Evolutionary conservation across 345 rosid species (phyloP).

Genomic region (Erysimum cheiranthoides): DNA sequence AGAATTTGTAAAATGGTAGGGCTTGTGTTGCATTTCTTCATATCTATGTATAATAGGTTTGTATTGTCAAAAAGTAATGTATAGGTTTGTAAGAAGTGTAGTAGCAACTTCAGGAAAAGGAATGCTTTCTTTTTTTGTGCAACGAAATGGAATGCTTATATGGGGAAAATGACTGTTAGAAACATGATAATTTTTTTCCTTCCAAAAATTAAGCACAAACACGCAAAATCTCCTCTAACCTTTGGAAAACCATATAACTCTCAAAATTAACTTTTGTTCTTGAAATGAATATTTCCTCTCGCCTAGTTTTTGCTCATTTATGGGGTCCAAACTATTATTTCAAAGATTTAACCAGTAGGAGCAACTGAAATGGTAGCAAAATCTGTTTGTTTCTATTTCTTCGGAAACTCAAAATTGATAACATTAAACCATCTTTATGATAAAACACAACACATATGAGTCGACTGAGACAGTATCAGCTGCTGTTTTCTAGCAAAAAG

Average conservation of each 20-base stretch:
- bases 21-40: conserved; percentile 6
- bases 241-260: background rate
- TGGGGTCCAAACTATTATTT: background rate
- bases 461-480: conserved; percentile 22
- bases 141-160: background rate
- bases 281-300: background rate
- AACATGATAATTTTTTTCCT: too few relatives aligned
- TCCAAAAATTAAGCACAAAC: too few relatives aligned
- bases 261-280: background rate
- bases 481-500: conserved; percentile 9
- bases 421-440: conserved; percentile 27
- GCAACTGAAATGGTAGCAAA: conserved; percentile 1
- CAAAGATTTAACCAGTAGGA: background rate
- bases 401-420: conserved; percentile 25
- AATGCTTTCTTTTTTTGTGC: too few relatives aligned
- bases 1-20: conserved; percentile 30
- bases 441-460: conserved; percentile 28
- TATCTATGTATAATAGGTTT: conserved; percentile 37
- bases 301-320: background rate
- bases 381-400: background rate
- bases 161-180: background rate
- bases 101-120: conserved; percentile 1
- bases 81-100: conserved; percentile 23
- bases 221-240: background rate
- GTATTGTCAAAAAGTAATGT: too few relatives aligned